Base-by-base conservation (phyloP, 805 yeast genomes). In the Wickerhamomyces subpelliculosus region DNA sequence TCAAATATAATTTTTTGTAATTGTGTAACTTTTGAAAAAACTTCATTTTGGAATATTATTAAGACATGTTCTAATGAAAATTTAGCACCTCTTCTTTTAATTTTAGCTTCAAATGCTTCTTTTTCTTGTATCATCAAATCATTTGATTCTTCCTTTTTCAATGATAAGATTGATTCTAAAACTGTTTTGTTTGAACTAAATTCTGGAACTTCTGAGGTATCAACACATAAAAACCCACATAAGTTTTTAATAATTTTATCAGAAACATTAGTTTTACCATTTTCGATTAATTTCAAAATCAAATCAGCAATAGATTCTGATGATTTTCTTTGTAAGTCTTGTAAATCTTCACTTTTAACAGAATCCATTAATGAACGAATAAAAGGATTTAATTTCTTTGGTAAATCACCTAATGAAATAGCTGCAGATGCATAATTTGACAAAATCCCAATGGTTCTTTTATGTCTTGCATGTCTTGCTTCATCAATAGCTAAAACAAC, bases 171-270 rank as follows among this genome's bases (percentile, higher is more conserved):
- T 12, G 64, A 64, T 32, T 73, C 76, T 14, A 60, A 68, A 39
- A 70, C 65, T 12, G 62, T 59, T 27, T 73, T 72, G 48, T 84
- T 84, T 32, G 83, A 80, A 13, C 69, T 67, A 54, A 86, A 93
- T 52, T 87, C 97, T 3, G 98, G 98, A 24, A 90, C 96, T 55
- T 89, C 97, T 4, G 93, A 76, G 0, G 96, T 87, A 56, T 90
- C 98, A 24, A 89, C 96, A 63, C 98, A 93, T 36, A 93, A 56
- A 55, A 90, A 90, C 0, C 90, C 95, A 62, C 96, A 85, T 39
- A 94, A 64, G 54, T 93, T 93, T 57, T 86, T 90, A 32, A 86
- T 76, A 46, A 94, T 83, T 56, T 93, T 93, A 49, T 86, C 94
- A 3, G 90, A 78, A 1, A 90, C 93, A 27, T 78, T 79, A n/a